Percentiles rank a stretch among this genome's conserved stretches.
Conservation (phyloP, 2,329 filamentous ascomycete genomes). For the Colletotrichum navitas region DNA sequence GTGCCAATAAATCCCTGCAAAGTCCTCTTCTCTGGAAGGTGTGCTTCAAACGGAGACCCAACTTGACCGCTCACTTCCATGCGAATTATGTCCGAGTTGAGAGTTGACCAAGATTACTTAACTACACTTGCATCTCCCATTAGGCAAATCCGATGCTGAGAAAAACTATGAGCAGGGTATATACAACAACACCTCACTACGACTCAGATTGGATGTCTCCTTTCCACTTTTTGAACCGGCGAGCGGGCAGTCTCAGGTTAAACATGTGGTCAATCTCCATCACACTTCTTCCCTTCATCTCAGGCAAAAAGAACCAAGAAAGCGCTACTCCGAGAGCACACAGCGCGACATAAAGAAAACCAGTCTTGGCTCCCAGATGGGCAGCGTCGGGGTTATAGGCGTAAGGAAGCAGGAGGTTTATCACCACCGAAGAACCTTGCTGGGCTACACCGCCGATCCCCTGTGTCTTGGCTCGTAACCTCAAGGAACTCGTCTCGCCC, state of each 20-base stretch:
- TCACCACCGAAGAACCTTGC: conserved; percentile 51
- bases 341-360: conserved; percentile 53
- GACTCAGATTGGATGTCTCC: neutral
- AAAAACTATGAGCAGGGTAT: neutral
- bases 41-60: neutral
- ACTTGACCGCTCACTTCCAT: neutral
- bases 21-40: neutral
- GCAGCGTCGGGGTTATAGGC: conserved; percentile 58
- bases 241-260: conserved; percentile 64
- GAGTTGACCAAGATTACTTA: neutral
- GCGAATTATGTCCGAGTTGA: too few species aligned
- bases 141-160: neutral
- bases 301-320: conserved; percentile 62
- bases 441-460: conserved; percentile 57
- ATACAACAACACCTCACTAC: neutral
- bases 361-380: conserved; percentile 55
- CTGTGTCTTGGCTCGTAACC: conserved; percentile 58
- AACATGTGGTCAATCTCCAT: conserved; percentile 68
- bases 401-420: conserved; percentile 62
- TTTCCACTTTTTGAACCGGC: conserved; percentile 61
- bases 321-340: conserved; percentile 51
- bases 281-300: conserved; percentile 62
- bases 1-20: neutral
- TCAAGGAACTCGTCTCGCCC: conserved; percentile 57
- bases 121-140: too few species aligned